Percentiles rank a stretch among this genome's conserved stretches.
Evolutionary conservation across 257 asterid species (phyloP).

Genomic region (Striga asiatica): DNA sequence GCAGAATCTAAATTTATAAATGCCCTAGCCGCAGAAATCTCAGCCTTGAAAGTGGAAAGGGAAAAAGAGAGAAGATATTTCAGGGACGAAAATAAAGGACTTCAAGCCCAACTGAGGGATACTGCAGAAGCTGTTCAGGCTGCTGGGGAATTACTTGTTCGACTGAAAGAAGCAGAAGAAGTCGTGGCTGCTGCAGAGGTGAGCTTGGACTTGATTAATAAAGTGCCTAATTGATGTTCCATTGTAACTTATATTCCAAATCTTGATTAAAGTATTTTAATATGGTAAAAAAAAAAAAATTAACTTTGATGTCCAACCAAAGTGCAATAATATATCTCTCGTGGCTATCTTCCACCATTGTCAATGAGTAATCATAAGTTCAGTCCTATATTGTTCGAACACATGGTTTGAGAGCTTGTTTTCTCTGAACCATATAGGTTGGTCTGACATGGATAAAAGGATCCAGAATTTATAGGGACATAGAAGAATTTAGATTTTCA

Average conservation of each 20-base stretch:
- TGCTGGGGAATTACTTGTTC: conserved; percentile 89
- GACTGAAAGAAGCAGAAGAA: conserved; percentile 91
- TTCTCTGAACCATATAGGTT: background rate
- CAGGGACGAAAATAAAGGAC: conserved; percentile 81
- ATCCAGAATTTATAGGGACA: background rate
- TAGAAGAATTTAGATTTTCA: background rate
- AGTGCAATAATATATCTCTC: background rate
- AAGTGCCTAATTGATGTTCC: conserved; percentile 5
- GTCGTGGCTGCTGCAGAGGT: conserved; percentile 82
- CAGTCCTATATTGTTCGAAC: background rate
- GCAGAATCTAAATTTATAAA: conserved; percentile 84
- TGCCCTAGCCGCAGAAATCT: conserved; percentile 82
- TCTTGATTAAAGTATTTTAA: background rate
- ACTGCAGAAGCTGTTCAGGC: conserved; percentile 99
- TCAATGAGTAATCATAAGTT: background rate
- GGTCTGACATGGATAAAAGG: background rate
- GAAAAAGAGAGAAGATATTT: conserved; percentile 77
- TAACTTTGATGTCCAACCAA: background rate
- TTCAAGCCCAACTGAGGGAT: conserved; percentile 90
- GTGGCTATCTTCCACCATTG: background rate
- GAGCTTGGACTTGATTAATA: conserved; percentile 19
- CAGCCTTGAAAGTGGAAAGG: conserved; percentile 68
- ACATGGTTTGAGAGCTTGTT: background rate
- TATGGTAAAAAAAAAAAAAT: background rate
- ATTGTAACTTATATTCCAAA: conserved; percentile 1